These are phyloP conservation scores for Collybia mongolica DNA, from an alignment of 768 basidiomycete species.

Conservation along the genomic window DNA sequence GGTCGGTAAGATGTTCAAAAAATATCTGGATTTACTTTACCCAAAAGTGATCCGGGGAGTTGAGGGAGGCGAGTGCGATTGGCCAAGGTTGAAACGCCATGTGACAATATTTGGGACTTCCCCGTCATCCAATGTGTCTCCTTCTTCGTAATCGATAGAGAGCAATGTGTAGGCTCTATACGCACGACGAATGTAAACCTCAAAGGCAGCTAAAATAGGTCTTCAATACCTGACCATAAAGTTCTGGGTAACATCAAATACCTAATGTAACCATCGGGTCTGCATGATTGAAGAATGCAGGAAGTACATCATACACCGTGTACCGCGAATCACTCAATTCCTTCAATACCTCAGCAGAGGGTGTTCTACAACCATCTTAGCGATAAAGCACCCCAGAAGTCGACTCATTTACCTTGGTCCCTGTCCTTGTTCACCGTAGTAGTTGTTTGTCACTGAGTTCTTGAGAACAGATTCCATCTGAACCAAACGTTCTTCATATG, in stretches of 20 bases:
- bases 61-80: constrained; percentile 81
- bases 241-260: constrained; percentile 24
- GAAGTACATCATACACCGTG: constrained; percentile 96
- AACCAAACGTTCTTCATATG: constrained; percentile 87
- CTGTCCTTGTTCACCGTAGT: constrained; percentile 82
- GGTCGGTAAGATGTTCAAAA: background rate
- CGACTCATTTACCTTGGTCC: constrained; percentile 50
- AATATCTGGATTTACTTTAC: constrained; percentile 28
- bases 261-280: constrained; percentile 86
- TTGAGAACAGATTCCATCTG: constrained; percentile 96
- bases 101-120: constrained; percentile 79
- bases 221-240: background rate
- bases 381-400: background rate
- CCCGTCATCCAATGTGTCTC: constrained; percentile 79
- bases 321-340: constrained; percentile 96
- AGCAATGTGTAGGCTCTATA: constrained; percentile 92
- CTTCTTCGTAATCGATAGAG: constrained; percentile 94
- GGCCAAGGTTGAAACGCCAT: constrained; percentile 96
- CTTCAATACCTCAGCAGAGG: constrained; percentile 82
- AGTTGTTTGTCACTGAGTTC: constrained; percentile 80
- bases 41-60: constrained; percentile 66
- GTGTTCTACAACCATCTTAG: constrained; percentile 50
- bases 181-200: constrained; percentile 93
- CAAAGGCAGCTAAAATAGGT: constrained; percentile 70
- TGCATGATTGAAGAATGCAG: constrained; percentile 88